Conservation (phyloP, 331 rosid genomes). For the Pyracantha coccinea region DNA sequence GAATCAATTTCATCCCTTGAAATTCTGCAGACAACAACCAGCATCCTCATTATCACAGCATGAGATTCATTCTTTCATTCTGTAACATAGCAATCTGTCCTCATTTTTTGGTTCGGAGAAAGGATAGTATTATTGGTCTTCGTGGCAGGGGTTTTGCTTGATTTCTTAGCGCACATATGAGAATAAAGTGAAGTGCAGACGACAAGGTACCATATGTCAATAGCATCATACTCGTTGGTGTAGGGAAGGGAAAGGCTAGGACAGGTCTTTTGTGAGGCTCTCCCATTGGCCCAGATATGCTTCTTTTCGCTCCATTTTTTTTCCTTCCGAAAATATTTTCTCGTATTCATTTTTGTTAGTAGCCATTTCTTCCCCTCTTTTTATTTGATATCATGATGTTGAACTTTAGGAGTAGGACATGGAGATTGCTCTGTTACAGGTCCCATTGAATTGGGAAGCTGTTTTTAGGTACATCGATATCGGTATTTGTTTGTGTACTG, state of each 20-base stretch:
- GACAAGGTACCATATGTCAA: constrained; percentile 23
- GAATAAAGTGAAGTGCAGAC: constrained; percentile 46
- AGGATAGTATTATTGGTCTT: constrained; percentile 48
- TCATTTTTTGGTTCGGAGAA: constrained; percentile 50
- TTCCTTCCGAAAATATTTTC: constrained; percentile 1
- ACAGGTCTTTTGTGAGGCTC: constrained; percentile 44
- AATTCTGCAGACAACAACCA: constrained; percentile 36
- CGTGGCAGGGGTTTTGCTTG: constrained; percentile 34
- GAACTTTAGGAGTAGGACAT: constrained; percentile 59
- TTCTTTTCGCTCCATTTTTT: constrained; percentile 29
- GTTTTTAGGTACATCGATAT: constrained; percentile 43
- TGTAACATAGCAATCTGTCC: constrained; percentile 54
- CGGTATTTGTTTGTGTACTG: constrained; percentile 56
- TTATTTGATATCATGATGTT: constrained; percentile 34
- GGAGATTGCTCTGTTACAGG: constrained; percentile 61
- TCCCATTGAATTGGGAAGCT: constrained; percentile 54
- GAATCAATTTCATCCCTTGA: constrained; percentile 35
- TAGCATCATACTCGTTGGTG: constrained; percentile 35
- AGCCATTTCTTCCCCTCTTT: constrained; percentile 32
- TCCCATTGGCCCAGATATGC: constrained; percentile 40
- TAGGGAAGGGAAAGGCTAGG: constrained; percentile 42
- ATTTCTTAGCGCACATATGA: constrained; percentile 35
- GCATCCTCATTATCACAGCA: constrained; percentile 30
- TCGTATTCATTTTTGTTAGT: constrained; percentile 52
- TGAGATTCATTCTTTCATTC: constrained; percentile 47